These are phyloP conservation scores for Silybum marianum DNA, from an alignment of 129 eudicot genomes.

Conservation along the genomic window DNA sequence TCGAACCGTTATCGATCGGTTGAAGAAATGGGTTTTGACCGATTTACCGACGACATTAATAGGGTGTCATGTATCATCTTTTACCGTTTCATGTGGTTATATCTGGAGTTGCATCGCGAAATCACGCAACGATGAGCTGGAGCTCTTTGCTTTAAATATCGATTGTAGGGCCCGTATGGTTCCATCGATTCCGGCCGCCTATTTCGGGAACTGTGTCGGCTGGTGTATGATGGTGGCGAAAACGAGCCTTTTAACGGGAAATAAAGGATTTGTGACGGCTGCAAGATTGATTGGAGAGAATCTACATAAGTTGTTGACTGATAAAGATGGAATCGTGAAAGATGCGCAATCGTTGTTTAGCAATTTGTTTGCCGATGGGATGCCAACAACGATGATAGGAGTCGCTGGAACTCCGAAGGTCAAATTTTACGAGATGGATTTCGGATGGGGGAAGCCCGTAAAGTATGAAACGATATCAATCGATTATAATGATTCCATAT, in stretches of 20 bases:
- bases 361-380: not conserved
- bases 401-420: slow-evolving; percentile 5
- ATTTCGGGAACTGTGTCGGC: slow-evolving; percentile 13
- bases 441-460: slow-evolving; percentile 23
- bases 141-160: not conserved
- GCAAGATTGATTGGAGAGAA: slow-evolving; percentile 4
- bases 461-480: slow-evolving; percentile 1
- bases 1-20: not conserved
- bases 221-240: not conserved
- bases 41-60: not conserved
- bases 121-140: not conserved
- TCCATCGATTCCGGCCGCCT: slow-evolving; percentile 7
- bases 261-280: not conserved
- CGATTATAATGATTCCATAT: not conserved
- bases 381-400: not conserved
- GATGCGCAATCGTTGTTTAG: not conserved
- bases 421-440: slow-evolving; percentile 13
- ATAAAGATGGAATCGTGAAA: slow-evolving; percentile 14
- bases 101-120: slow-evolving; percentile 23
- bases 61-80: slow-evolving; percentile 28
- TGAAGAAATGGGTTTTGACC: slow-evolving; percentile 18
- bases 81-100: slow-evolving; percentile 29
- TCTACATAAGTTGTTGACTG: slow-evolving; percentile 1
- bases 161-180: slow-evolving; percentile 17
- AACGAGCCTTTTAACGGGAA: not conserved